A percentile compares a stretch with the other conserved stretches of the same genome.
These are phyloP conservation scores for Lentinula boryana DNA, from an alignment of 768 basidiomycete species.

Conservation along the genomic window DNA sequence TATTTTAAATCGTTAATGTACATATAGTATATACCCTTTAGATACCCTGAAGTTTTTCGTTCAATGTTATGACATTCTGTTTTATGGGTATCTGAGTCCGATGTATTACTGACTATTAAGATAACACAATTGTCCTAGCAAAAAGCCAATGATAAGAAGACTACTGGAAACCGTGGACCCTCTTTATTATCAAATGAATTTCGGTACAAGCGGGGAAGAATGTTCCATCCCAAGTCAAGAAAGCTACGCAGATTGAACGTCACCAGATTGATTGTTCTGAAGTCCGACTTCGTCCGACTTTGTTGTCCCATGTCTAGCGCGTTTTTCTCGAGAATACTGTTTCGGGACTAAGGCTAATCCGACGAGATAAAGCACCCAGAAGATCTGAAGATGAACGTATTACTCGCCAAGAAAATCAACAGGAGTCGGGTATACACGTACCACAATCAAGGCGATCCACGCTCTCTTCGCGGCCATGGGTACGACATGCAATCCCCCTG, in stretches of 20 bases:
- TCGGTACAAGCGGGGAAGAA: not conserved
- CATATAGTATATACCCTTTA: not conserved
- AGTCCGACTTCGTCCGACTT: slow-evolving; percentile 1
- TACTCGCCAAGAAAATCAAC: not conserved
- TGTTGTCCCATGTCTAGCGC: not conserved
- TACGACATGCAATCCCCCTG: slow-evolving; percentile 29
- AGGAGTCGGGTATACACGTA: slow-evolving; percentile 16
- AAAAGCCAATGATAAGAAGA: not conserved
- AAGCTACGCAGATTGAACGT: not conserved
- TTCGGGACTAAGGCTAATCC: slow-evolving; percentile 39
- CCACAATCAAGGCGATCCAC: slow-evolving; percentile 41
- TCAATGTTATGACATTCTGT: not conserved
- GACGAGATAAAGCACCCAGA: slow-evolving; percentile 38
- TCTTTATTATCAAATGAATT: not conserved
- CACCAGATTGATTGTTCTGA: not conserved
- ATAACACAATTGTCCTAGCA: not conserved
- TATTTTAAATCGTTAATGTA: not conserved
- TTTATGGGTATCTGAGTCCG: not conserved
- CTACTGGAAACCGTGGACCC: not conserved
- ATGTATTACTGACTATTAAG: not conserved
- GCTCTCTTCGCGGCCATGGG: slow-evolving; percentile 34
- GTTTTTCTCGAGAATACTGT: slow-evolving; percentile 35
- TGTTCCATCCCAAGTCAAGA: not conserved
- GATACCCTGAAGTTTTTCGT: not conserved
- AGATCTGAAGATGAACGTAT: slow-evolving; percentile 25